These are phyloP conservation scores for Chloris gayana DNA, from an alignment of 176 grass and related monocot species.

Conservation along the genomic window DNA sequence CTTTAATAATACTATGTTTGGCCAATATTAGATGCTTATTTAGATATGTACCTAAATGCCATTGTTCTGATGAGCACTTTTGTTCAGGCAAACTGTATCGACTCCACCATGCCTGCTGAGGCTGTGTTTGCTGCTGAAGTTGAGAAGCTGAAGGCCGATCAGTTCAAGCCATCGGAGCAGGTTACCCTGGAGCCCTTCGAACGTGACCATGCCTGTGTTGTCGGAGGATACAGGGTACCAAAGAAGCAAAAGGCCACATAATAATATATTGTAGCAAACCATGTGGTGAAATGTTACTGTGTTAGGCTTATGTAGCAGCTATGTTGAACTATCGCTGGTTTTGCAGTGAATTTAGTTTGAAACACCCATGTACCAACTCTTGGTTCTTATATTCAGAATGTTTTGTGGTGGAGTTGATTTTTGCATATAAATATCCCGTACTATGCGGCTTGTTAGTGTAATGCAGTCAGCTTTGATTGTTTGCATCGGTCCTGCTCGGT, in stretches of 20 bases:
- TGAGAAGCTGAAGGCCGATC: too few species aligned
- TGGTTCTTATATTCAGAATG: not conserved
- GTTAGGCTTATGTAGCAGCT: constrained; percentile 5
- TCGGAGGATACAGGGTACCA: constrained; percentile 77
- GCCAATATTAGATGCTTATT: not conserved
- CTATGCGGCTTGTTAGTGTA: too few species aligned
- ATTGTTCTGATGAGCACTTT: not conserved
- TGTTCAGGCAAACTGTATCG: constrained; percentile 77
- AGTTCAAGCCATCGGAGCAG: too few species aligned
- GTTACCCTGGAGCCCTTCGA: too few species aligned
- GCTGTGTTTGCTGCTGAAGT: too few species aligned
- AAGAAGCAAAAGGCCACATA: constrained; percentile 66
- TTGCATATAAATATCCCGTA: too few species aligned
- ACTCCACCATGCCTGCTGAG: constrained; percentile 73
- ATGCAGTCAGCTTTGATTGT: too few species aligned
- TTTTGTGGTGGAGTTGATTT: too few species aligned
- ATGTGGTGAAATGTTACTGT: not conserved
- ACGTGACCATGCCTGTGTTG: too few species aligned
- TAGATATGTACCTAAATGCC: not conserved
- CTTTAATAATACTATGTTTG: not conserved
- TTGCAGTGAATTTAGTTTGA: not conserved
- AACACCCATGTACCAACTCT: too few species aligned
- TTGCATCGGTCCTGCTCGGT: too few species aligned
- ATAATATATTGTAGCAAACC: not conserved
- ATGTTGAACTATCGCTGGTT: not conserved